Evolutionary conservation across 805 yeast genomes (phyloP).

Genomic region (Lachancea mirantina): DNA sequence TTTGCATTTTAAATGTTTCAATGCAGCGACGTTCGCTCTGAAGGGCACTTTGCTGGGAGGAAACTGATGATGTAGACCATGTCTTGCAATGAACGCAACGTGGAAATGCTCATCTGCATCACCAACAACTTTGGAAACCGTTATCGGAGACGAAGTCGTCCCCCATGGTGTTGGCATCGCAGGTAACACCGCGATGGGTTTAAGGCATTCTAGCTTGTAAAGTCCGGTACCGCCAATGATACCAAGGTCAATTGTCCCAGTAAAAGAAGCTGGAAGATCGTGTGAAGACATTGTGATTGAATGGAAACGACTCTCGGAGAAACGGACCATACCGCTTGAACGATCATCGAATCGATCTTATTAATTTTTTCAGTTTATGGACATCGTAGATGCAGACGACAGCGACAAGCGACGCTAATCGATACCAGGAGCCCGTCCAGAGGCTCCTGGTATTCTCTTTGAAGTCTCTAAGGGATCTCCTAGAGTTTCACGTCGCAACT

Average conservation of each 20-base stretch:
- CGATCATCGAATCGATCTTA: no score
- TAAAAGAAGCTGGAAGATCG: constrained; percentile 21
- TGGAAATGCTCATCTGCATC: constrained; percentile 50
- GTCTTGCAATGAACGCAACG: constrained; percentile 92
- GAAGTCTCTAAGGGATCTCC: no score
- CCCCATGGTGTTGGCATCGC: constrained; percentile 96
- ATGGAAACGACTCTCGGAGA: no score
- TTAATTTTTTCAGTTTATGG: no score
- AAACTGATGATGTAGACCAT: constrained; percentile 82
- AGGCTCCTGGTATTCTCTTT: no score
- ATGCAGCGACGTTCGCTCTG: constrained; percentile 92
- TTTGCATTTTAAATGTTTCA: constrained; percentile 78
- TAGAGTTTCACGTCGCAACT: no score
- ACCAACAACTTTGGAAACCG: constrained; percentile 66
- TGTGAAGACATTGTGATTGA: no score
- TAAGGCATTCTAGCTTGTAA: constrained; percentile 72
- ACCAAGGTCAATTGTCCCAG: constrained; percentile 56
- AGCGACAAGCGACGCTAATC: no score
- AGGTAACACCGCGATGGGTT: constrained; percentile 73
- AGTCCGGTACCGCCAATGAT: constrained; percentile 98
- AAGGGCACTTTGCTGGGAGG: constrained; percentile 90
- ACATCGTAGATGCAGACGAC: no score
- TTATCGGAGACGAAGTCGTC: constrained; percentile 86
- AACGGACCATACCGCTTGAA: no score
- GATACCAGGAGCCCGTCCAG: no score